Evolutionary conservation across 176 grass and related monocot species (phyloP).

Genomic region (Triticum dicoccoides): DNA sequence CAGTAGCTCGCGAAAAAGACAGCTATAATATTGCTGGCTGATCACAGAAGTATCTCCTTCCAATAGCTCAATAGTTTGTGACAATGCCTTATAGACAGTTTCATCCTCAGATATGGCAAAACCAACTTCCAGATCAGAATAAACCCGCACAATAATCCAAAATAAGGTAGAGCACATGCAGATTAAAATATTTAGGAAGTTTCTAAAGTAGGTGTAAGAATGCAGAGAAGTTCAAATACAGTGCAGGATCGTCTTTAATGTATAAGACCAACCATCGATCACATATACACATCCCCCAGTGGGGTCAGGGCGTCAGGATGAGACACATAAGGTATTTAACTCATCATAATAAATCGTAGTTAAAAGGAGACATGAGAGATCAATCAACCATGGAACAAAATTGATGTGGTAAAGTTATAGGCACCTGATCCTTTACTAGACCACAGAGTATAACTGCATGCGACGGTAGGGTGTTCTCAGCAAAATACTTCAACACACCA

Average conservation of each 20-base stretch:
- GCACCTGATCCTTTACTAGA: neutral
- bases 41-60: too few species aligned
- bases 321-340: neutral
- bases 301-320: neutral
- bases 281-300: neutral
- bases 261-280: neutral
- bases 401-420: neutral
- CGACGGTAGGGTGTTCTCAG: too few species aligned
- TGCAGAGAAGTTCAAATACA: neutral
- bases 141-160: slow-evolving; percentile 29
- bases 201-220: neutral
- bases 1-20: too few species aligned
- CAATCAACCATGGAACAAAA: neutral
- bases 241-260: neutral
- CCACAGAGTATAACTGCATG: too few species aligned
- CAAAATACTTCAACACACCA: too few species aligned
- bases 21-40: too few species aligned
- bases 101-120: slow-evolving; percentile 83
- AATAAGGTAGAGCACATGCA: slow-evolving; percentile 12
- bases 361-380: neutral
- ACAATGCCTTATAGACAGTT: slow-evolving; percentile 39
- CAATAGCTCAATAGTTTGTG: too few species aligned
- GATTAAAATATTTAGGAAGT: slow-evolving; percentile 6
- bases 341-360: neutral
- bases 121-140: neutral